A percentile compares a stretch with the other conserved stretches of the same genome.
Conservation (phyloP, 1,284 basidiomycete species). For the Fomitiporia mediterranea region DNA sequence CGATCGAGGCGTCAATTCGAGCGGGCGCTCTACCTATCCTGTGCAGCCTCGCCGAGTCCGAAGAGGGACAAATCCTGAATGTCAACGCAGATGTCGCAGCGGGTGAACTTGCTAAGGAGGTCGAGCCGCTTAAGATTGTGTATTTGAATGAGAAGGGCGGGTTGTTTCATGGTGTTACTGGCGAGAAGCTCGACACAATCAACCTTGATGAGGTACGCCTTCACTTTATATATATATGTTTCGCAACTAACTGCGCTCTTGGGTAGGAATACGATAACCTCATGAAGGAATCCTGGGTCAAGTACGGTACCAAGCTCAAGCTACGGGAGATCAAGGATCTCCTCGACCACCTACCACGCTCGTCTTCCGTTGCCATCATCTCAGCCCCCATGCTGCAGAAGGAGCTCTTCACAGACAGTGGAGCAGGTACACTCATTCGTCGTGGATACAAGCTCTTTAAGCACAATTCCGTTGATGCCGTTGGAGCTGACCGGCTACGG, state of each 20-base stretch:
- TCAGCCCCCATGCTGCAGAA: conserved; percentile 91
- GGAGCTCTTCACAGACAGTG: conserved; percentile 98
- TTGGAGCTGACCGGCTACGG: conserved; percentile 91
- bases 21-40: conserved; percentile 92
- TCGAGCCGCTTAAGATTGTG: conserved; percentile 99
- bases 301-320: conserved; percentile 99
- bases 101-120: conserved; percentile 91
- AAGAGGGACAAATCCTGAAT: conserved; percentile 92
- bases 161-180: conserved; percentile 94
- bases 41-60: conserved; percentile 86
- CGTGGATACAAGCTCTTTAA: conserved; percentile 98
- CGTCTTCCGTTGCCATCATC: conserved; percentile 98
- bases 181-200: conserved; percentile 92
- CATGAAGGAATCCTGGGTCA: conserved; percentile 99
- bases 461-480: conserved; percentile 73
- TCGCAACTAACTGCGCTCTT: conserved; percentile 6
- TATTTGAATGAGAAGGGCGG: conserved; percentile 99
- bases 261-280: conserved; percentile 85
- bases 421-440: conserved; percentile 96
- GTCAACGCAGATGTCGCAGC: conserved; percentile 97
- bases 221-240: background rate
- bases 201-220: conserved; percentile 88
- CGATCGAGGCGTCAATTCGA: conserved; percentile 90
- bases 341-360: conserved; percentile 95
- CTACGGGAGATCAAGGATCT: conserved; percentile 99